These are phyloP conservation scores for Curvularia spicifera DNA, from an alignment of 2,329 filamentous ascomycete species.

Conservation along the genomic window DNA sequence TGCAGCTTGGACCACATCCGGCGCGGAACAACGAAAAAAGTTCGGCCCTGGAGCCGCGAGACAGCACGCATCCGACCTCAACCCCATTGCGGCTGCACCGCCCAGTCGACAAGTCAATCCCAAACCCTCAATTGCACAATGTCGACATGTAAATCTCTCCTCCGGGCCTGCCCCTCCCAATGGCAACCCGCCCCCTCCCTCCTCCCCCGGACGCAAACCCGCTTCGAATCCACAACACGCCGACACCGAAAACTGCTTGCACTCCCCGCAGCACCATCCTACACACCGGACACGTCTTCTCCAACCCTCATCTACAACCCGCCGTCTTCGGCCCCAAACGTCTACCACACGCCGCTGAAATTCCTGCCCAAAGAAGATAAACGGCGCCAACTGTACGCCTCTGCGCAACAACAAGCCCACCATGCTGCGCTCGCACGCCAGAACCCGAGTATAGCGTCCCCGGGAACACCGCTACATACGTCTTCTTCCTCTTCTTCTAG, in stretches of 20 bases:
- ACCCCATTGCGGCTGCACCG: slow-evolving; percentile 14
- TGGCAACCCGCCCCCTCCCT: slow-evolving; percentile 24
- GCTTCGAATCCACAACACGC: slow-evolving; percentile 54
- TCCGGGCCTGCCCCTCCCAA: slow-evolving; percentile 31
- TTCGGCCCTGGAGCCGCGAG: slow-evolving; percentile 26
- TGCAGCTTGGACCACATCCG: slow-evolving; percentile 20
- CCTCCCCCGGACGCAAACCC: slow-evolving; percentile 40
- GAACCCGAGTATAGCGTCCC: slow-evolving; percentile 33
- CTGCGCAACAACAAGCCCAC: slow-evolving; percentile 35
- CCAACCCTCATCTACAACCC: slow-evolving; percentile 64
- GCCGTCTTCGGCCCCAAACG: slow-evolving; percentile 66
- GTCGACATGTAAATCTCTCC: slow-evolving; percentile 43
- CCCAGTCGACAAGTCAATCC: slow-evolving; percentile 14
- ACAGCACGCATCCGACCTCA: slow-evolving; percentile 16
- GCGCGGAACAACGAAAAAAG: slow-evolving; percentile 40
- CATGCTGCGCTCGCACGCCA: slow-evolving; percentile 29
- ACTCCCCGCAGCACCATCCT: slow-evolving; percentile 55
- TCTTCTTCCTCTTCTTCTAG: too few relatives aligned
- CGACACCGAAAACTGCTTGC: slow-evolving; percentile 56
- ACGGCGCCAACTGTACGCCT: slow-evolving; percentile 56
- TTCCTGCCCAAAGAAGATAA: slow-evolving; percentile 67
- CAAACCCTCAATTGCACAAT: slow-evolving; percentile 33
- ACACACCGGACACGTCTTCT: slow-evolving; percentile 39
- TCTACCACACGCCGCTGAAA: slow-evolving; percentile 69
- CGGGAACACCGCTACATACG: slow-evolving; percentile 38